A percentile compares a stretch with the other conserved stretches of the same genome.
phyloP scores from a whole-genome alignment of 164 flowering plant species.

The Vitis riparia region DNA sequence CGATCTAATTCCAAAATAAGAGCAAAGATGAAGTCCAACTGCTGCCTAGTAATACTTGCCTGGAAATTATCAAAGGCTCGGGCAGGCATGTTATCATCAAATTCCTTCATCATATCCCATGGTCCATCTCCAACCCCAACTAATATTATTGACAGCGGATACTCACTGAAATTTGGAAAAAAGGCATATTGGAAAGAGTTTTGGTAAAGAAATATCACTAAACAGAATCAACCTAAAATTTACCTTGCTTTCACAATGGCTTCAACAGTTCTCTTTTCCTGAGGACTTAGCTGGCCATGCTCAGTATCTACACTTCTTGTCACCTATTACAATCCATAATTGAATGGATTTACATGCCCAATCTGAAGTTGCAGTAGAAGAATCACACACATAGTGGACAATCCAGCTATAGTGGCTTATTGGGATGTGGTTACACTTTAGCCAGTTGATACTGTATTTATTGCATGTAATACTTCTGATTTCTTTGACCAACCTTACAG shows the following conservation, averaged over 20 bases:
- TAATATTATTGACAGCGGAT: slow-evolving; percentile 76
- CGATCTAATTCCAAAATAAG: not conserved
- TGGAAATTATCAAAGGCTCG: slow-evolving; percentile 90
- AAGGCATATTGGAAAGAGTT: slow-evolving; percentile 5
- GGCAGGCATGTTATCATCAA: slow-evolving; percentile 89
- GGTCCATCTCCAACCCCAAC: slow-evolving; percentile 99
- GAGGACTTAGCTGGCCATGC: slow-evolving; percentile 68
- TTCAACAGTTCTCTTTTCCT: slow-evolving; percentile 70
- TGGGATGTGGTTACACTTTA: not conserved
- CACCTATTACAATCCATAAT: slow-evolving; percentile 41
- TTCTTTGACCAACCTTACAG: too few relatives aligned
- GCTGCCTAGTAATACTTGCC: slow-evolving; percentile 28
- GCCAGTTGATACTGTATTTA: too few relatives aligned
- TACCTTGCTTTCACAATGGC: slow-evolving; percentile 54
- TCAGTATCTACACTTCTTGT: slow-evolving; percentile 81
- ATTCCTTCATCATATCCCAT: slow-evolving; percentile 90
- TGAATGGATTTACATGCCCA: not conserved
- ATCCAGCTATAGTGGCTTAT: not conserved
- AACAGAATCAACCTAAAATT: not conserved
- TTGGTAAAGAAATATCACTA: not conserved
- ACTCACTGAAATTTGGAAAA: slow-evolving; percentile 45
- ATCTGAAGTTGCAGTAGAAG: too few relatives aligned
- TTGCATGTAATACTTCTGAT: too few relatives aligned
- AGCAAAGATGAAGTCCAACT: not conserved
- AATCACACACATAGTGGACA: too few relatives aligned